Conservation (phyloP, 2,329 filamentous ascomycete species). For the Coniochaeta sp. region DNA sequence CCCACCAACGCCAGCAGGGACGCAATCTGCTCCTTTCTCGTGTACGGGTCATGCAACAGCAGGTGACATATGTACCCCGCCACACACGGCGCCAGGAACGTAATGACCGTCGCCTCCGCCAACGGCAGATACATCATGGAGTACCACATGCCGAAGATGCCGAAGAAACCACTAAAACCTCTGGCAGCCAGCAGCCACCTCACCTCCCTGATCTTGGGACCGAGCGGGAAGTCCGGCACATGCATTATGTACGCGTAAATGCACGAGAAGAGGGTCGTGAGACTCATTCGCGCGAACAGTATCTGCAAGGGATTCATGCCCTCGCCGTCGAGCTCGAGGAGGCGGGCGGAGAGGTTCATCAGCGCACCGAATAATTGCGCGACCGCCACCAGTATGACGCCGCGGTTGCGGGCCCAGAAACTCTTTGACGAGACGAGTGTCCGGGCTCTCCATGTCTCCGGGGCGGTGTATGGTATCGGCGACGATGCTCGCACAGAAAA, state of each 20-base stretch:
- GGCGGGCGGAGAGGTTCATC: constrained; percentile 77
- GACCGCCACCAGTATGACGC: constrained; percentile 63
- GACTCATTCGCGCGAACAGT: constrained; percentile 70
- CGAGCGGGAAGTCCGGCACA: constrained; percentile 65
- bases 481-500: constrained; percentile 8
- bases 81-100: constrained; percentile 74
- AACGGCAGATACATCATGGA: constrained; percentile 69
- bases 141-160: constrained; percentile 69
- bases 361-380: constrained; percentile 75
- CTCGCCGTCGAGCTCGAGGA: constrained; percentile 65
- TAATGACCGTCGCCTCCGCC: constrained; percentile 83
- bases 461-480: constrained; percentile 12
- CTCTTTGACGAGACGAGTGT: constrained; percentile 16
- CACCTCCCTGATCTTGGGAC: constrained; percentile 48
- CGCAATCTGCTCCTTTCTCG: constrained; percentile 67
- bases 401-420: constrained; percentile 62
- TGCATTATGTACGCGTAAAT: constrained; percentile 67
- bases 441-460: constrained; percentile 7
- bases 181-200: constrained; percentile 60
- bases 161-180: constrained; percentile 65
- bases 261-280: constrained; percentile 61
- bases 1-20: constrained; percentile 69
- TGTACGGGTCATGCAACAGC: constrained; percentile 69
- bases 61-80: constrained; percentile 76
- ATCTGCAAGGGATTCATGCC: constrained; percentile 80